A percentile compares a stretch with the other conserved stretches of the same genome.
Evolutionary conservation across 1,139 yeast species (phyloP).

Genomic region (Yarrowia galli): DNA sequence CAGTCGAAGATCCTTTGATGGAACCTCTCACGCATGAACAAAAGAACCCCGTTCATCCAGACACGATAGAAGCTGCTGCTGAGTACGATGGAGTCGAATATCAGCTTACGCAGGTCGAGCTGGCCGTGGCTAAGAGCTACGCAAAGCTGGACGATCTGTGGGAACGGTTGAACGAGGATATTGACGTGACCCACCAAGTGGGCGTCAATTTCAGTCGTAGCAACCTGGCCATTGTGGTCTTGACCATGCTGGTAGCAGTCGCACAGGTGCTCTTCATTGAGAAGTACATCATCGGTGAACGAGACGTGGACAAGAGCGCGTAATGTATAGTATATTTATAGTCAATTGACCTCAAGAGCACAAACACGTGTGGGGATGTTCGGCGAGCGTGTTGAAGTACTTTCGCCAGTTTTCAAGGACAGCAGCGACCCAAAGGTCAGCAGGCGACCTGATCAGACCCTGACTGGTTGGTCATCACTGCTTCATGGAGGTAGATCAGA

Average conservation of each 20-base stretch:
- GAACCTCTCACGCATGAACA: slow-evolving; percentile 43
- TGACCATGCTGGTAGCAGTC: not conserved
- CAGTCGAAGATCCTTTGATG: slow-evolving; percentile 7
- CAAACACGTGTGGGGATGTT: no score
- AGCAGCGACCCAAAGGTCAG: no score
- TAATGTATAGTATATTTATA: slow-evolving; percentile 26
- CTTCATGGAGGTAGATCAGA: no score
- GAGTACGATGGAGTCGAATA: slow-evolving; percentile 52
- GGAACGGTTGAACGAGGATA: slow-evolving; percentile 12
- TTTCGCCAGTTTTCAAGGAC: no score
- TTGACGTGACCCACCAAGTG: not conserved
- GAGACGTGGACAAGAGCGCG: slow-evolving; percentile 13
- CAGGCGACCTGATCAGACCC: no score
- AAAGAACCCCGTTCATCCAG: slow-evolving; percentile 1
- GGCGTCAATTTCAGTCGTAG: not conserved
- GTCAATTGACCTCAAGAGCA: no score
- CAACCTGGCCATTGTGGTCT: not conserved
- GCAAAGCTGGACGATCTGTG: slow-evolving; percentile 12
- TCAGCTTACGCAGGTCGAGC: slow-evolving; percentile 40
- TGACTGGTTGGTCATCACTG: no score
- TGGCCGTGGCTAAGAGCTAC: slow-evolving; percentile 50
- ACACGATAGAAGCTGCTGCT: slow-evolving; percentile 42
- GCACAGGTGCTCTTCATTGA: slow-evolving; percentile 8
- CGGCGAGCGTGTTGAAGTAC: no score
- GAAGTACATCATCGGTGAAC: not conserved